Base-by-base conservation (phyloP, 257 asterid species). In the Gentiana macrophylla region DNA sequence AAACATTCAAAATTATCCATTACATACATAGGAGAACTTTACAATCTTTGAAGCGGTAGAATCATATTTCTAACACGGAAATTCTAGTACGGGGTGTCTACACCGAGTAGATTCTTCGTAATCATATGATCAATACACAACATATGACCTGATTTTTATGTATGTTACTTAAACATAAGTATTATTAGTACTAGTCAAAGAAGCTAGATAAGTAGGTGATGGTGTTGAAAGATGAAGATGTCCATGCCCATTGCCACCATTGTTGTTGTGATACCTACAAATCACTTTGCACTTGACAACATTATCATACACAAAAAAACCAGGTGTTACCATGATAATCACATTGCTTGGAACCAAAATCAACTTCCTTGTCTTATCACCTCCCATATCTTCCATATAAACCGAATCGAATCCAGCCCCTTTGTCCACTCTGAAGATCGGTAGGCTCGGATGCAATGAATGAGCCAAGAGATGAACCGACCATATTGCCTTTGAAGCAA, bases 331-430 rank as follows among this genome's bases (percentile, higher is more conserved):
- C 97, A 88, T 92, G 73, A 92, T 92, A 63, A 94, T 72, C 62
- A 88, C 94, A 63, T 75, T 64, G 32, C 75, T 51, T 0, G 99
- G 97, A 13, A 79, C 78, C 63, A 88, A 77, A 13, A 79, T 77
- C 63, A 88, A 75, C 61, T 64, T 85, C 49, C 60, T 73, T 3
- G 83, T 89, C 80, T 73, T 82, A 41, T 85, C 95, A 3, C 82
- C 94, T 2, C 87, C 90, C 83, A 81, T 88, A 58, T 92, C 97
- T 72, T 92, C 99, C 99, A 92, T 92, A 83, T 92, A 88, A 50
- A 83, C 77, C 8, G 94, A 72, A 72, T 92, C 99, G 15, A 80
- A 92, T 37, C 72, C 75, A 47, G 67, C 70, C 48, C 83, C 88
- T 38, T 84, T 77, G 57, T 83, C 95, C 55, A 92, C 94, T 65